Evolutionary conservation across 2,329 filamentous ascomycete species (phyloP).

Genomic region (Arthrobotrys sinensis): DNA sequence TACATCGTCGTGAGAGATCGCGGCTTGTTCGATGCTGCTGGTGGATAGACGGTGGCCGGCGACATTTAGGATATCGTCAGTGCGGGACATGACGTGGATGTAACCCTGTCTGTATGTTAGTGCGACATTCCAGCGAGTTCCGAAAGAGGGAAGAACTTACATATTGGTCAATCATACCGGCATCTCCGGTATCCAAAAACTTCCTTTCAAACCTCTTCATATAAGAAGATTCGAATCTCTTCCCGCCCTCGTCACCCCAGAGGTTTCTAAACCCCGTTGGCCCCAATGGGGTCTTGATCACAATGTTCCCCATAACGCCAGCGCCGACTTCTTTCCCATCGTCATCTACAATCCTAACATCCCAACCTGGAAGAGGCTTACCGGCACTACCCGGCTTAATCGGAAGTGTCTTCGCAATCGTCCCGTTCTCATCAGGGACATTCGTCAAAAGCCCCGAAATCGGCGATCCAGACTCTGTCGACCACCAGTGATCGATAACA

Average conservation of each 20-base stretch:
- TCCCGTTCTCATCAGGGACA: conserved; percentile 18
- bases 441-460: conserved; percentile 72
- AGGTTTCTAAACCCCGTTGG: conserved; percentile 88
- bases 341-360: conserved; percentile 87
- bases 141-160: conserved; percentile 63
- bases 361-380: conserved; percentile 91
- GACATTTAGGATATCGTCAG: conserved; percentile 95
- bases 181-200: conserved; percentile 93
- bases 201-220: conserved; percentile 83
- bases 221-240: conserved; percentile 86
- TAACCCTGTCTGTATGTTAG: conserved; percentile 68
- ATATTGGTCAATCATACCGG: conserved; percentile 85
- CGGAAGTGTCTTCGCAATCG: conserved; percentile 74
- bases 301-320: conserved; percentile 91
- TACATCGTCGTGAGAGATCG: conserved; percentile 83
- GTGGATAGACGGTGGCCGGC: conserved; percentile 92
- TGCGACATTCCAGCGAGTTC: neutral
- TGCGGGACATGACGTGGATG: conserved; percentile 76
- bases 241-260: conserved; percentile 82
- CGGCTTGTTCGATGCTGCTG: conserved; percentile 90
- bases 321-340: conserved; percentile 78
- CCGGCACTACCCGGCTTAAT: conserved; percentile 90
- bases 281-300: conserved; percentile 84
- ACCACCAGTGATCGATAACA: conserved; percentile 83
- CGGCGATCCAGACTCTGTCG: conserved; percentile 78